Percentiles rank a stretch among this genome's conserved stretches.
Evolutionary conservation across 768 basidiomycete genomes (phyloP).

Genomic region (Termitomyces eurrhizus): DNA sequence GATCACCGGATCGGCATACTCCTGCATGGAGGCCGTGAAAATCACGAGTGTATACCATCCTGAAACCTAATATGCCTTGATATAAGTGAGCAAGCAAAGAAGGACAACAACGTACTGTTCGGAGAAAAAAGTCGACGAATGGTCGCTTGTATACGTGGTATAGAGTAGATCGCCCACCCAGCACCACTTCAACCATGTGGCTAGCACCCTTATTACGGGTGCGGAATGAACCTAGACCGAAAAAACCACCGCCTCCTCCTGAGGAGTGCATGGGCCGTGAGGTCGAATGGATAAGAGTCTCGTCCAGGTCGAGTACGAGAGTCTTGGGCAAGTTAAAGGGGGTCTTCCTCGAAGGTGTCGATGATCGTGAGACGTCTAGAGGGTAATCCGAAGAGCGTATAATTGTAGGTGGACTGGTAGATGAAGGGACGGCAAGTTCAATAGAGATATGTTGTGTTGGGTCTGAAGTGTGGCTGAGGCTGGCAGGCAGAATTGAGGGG

Average conservation of each 20-base stretch:
- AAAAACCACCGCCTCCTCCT: slow-evolving; percentile 49
- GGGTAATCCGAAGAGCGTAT: slow-evolving; percentile 17
- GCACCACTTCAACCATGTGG: slow-evolving; percentile 89
- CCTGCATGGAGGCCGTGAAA: slow-evolving; percentile 98
- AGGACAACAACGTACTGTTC: slow-evolving; percentile 56
- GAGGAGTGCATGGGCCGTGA: slow-evolving; percentile 63
- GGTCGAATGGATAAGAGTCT: slow-evolving; percentile 97
- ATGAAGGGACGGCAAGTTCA: slow-evolving; percentile 15
- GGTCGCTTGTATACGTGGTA: slow-evolving; percentile 99
- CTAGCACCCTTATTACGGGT: slow-evolving; percentile 64
- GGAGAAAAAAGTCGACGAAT: slow-evolving; percentile 92
- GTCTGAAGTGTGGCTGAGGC: slow-evolving; percentile 8
- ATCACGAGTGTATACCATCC: slow-evolving; percentile 98
- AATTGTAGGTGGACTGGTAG: slow-evolving; percentile 8
- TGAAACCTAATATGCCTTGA: slow-evolving; percentile 65
- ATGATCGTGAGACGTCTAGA: slow-evolving; percentile 33
- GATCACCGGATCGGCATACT: slow-evolving; percentile 99
- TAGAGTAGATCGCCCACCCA: slow-evolving; percentile 83
- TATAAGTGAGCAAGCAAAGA: neutral
- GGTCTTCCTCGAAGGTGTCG: slow-evolving; percentile 57
- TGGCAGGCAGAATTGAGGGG: slow-evolving; percentile 1
- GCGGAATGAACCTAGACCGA: slow-evolving; percentile 52
- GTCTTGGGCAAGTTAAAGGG: slow-evolving; percentile 88
- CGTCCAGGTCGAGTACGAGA: slow-evolving; percentile 94
- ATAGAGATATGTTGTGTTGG: slow-evolving; percentile 4